phyloP scores from a whole-genome alignment of 1,284 basidiomycete species.

The Fomes fomentarius region DNA sequence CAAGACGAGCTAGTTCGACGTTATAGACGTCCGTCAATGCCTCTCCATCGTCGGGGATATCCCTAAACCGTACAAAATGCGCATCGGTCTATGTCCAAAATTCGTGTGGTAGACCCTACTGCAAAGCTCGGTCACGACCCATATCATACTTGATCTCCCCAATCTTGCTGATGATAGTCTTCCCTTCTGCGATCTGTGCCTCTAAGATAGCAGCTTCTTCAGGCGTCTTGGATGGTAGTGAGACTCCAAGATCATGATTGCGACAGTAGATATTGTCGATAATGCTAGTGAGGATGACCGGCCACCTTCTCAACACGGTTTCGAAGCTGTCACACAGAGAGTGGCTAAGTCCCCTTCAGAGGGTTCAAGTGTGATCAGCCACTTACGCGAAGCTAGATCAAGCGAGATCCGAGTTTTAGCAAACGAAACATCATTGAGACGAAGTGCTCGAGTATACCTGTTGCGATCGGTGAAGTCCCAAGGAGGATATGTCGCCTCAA shows the following conservation, averaged over 20 bases:
- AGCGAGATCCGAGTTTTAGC: not conserved
- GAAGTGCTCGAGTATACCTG: conserved; percentile 21
- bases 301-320: conserved; percentile 78
- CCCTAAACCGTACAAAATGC: conserved; percentile 42
- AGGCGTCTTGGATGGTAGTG: conserved; percentile 26
- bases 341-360: not conserved
- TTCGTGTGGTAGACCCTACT: too few species aligned
- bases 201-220: conserved; percentile 27
- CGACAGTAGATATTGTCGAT: conserved; percentile 72
- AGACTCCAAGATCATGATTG: conserved; percentile 51
- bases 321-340: conserved; percentile 46
- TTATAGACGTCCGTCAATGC: conserved; percentile 76
- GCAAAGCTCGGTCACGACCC: conserved; percentile 76
- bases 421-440: not conserved
- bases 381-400: conserved; percentile 28
- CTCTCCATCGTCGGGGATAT: conserved; percentile 75
- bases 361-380: not conserved
- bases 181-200: conserved; percentile 71
- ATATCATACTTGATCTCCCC: conserved; percentile 90
- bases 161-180: conserved; percentile 77
- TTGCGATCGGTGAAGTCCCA: conserved; percentile 29
- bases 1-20: conserved; percentile 59
- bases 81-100: too few species aligned
- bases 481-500: conserved; percentile 26
- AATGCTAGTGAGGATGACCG: conserved; percentile 82